Base-by-base conservation (phyloP, 176 grass and related monocot genomes). In the Otatea glauca region DNA sequence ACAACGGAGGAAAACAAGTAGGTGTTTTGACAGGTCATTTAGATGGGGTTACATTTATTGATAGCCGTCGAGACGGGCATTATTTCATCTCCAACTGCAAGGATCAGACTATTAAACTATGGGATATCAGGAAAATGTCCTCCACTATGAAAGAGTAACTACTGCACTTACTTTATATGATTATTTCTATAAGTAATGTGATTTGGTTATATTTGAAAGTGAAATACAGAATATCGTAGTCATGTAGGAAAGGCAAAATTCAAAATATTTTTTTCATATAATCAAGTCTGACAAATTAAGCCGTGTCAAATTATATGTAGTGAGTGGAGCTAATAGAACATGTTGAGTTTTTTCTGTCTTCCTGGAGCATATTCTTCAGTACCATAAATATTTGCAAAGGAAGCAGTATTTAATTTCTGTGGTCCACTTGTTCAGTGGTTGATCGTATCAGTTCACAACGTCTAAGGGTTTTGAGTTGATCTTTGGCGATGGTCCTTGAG, bases 51-150 rank as follows among this genome's bases (percentile, higher is more conserved):
- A 98, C 96, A 78, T 95, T 87, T 87, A 95, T 98, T 54, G 96
- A 98, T 88, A 95, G 96, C 79, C 89, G 92, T 65, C 87, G 93
- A 1, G 93, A 98, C 63, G 96, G 96, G 9, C 87, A 80, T 69
- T 98, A 98, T 88, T 85, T 98, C 53, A 93, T 98, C 70, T 98
- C 96, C 49, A 98, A 98, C 56, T 80, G 96, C 83, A 98, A 95
- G 89, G 96, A 98, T 88, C 96, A 98, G 77, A 90, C 91, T 68
- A 95, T 91, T 55, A 98, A 98, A 82, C 93, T 98, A 84, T 98
- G 96, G 96, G 96, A 98, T 45, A 78, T 93, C n/a, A 91, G 96
- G 72, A 98, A 84, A 80, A 98, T 98, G 93, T 93, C 96, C 4
- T 84, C 91, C 68, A 75, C 50, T 1, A 9, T 54, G 24, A 90